These are phyloP conservation scores for Xylaria longipes DNA, from an alignment of 495 filamentous ascomycete genomes.

Conservation along the genomic window DNA sequence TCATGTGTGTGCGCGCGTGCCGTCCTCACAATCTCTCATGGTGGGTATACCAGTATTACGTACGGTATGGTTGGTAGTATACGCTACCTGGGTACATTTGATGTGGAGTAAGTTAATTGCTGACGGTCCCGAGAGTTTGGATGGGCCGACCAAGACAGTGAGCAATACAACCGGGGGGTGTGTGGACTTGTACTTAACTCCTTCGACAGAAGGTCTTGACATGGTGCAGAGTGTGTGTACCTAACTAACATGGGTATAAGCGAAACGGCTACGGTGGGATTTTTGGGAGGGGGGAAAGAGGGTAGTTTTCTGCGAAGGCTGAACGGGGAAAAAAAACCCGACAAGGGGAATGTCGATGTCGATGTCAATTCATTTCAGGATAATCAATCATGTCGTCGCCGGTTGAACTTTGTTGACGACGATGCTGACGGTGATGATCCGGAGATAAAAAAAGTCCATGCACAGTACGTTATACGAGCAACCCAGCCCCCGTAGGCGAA, in stretches of 20 bases:
- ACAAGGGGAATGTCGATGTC: background rate
- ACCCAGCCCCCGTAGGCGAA: background rate
- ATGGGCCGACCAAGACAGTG: slow-evolving; percentile 4
- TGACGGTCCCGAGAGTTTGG: slow-evolving; percentile 24
- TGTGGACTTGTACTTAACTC: background rate
- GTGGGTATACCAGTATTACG: background rate
- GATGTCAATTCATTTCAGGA: background rate
- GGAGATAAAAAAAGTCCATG: background rate
- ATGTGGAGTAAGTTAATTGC: slow-evolving; percentile 6
- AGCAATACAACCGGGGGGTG: background rate
- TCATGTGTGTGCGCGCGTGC: background rate
- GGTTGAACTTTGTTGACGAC: background rate
- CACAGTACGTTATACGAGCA: slow-evolving; percentile 9
- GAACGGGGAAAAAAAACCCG: background rate
- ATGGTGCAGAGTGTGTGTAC: background rate
- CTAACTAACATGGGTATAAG: background rate
- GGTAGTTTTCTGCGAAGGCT: background rate
- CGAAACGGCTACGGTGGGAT: slow-evolving; percentile 3
- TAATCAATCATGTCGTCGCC: background rate
- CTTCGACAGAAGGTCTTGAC: slow-evolving; percentile 12
- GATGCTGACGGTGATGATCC: background rate
- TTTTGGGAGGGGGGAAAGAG: background rate
- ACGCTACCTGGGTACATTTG: background rate
- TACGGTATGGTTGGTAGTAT: background rate
- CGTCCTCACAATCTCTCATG: background rate